Base-by-base conservation (phyloP, 108 stramenopile genomes). In the Cyclotella cryptica region DNA sequence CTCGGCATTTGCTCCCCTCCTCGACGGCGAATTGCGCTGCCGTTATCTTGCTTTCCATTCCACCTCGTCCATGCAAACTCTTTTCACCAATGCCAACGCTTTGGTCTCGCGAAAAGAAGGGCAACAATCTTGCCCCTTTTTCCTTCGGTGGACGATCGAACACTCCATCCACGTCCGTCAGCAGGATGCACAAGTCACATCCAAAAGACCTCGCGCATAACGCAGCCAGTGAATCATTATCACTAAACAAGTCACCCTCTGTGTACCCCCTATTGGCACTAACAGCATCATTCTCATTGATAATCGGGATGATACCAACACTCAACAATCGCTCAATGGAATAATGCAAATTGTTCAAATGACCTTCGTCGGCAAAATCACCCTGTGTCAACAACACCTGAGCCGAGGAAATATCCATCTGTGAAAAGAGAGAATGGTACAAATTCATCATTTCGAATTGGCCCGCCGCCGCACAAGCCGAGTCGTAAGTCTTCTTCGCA, bases 281-380 rank as follows among this genome's bases (percentile, higher is more conserved):
- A 9, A 98, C 97, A 1, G 98, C 98, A 81, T 98, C 98, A 74
- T 98, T 98, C 67, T 98, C 98, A 70, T 98, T 98, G 68, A 98
- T 84, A 70, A 98, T 96, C 39, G 98, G 98, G 18, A 98, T 89
- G 72, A 98, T 93, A 3, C 97, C 97, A 35, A 97, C 83, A 70
- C 75, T 74, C 55, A 98, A 77, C 53, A 98, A 83, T 29, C 95
- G 76, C 26, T 96, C 93, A 11, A 98, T 80, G 18, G 96, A 79
- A 74, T 96, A 93, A 58, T 71, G 71, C 40, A 98, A 78, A 84
- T 98, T 93, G 40, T 86, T 70, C 29, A 91, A 77, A 53, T 96
- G 84, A 19, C 75, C 29, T 42, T 71, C 73, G 83, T 96, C 87
- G 19, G 74, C 66, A 81, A 98, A 98, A 84, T 97, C 97, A 40